Evolutionary conservation across 139 green algal genomes (phyloP), one percentile per base, ranked within the genome.

Genomic region (Chlamydomonas sphaeroides): DNA sequence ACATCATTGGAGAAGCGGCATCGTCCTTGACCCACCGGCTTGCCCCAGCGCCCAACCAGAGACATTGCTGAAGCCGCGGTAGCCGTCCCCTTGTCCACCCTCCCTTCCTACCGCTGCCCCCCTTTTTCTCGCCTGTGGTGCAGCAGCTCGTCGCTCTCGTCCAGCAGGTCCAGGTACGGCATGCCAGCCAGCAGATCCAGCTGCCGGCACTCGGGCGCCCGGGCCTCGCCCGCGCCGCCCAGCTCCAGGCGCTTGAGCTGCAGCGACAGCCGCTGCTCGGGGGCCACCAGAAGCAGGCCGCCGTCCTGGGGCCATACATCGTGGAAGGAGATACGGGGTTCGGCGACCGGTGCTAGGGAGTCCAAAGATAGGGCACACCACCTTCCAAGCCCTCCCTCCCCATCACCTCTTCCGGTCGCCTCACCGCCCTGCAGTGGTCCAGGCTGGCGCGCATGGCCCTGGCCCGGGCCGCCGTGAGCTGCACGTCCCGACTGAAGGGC

Each of bases 81-180:
- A n/a, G n/a, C n/a, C n/a, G n/a, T n/a, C n/a, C n/a, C n/a, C n/a
- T n/a, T n/a, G n/a, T n/a, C n/a, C n/a, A n/a, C n/a, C n/a, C n/a
- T n/a, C n/a, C n/a, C n/a, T n/a, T n/a, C n/a, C n/a, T n/a, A n/a
- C n/a, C n/a, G n/a, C n/a, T n/a, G n/a, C n/a, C n/a, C n/a, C n/a
- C n/a, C n/a, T 53, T 10, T 33, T 41, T 14, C 61, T 2, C 38
- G 91, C 89, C 81, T 86, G 89, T 94, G 91, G 56, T 86, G 80
- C 68, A 93, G 84, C 69, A 94, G 83, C 78, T 93, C 88, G 39
- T 94, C 91, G n/a, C 84, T 89, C 65, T 94, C 91, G 81, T 94
- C 91, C 80, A 94, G 42, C 41, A 93, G 51, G 63, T 94, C 89
- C 7, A 88, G 18, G 62, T 87, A 91, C 1, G 89, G 88, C 72